phyloP scores from a whole-genome alignment of 2,329 filamentous ascomycete species.

The Lachnellula subtilissima region DNA sequence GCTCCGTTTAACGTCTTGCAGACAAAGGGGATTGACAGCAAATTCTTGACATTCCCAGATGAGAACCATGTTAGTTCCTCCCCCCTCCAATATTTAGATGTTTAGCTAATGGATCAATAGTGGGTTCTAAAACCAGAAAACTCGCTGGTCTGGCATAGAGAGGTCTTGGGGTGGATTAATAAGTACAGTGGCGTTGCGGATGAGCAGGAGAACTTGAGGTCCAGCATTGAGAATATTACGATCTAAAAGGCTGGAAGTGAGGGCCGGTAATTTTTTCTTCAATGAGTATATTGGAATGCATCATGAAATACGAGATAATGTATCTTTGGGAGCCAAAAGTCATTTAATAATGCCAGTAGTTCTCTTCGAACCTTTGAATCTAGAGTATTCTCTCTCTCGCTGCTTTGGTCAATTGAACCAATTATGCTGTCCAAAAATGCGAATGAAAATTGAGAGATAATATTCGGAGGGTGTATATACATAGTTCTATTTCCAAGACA shows the following conservation, averaged over 20 bases:
- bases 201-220: conserved; percentile 19
- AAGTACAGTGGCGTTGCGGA: conserved; percentile 50
- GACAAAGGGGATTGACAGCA: conserved; percentile 54
- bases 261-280: neutral
- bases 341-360: too few relatives aligned
- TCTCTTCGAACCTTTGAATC: too few relatives aligned
- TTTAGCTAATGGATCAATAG: conserved; percentile 31
- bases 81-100: neutral
- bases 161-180: conserved; percentile 75
- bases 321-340: too few relatives aligned
- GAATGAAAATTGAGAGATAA: too few relatives aligned
- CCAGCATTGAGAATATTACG: conserved; percentile 6
- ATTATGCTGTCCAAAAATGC: too few relatives aligned
- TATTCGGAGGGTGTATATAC: too few relatives aligned
- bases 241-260: neutral
- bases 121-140: conserved; percentile 93
- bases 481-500: too few relatives aligned
- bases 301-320: neutral
- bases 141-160: conserved; percentile 80
- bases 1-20: conserved; percentile 62
- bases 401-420: too few relatives aligned
- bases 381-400: too few relatives aligned
- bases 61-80: conserved; percentile 52
- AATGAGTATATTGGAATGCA: neutral
- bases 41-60: conserved; percentile 63